phyloP scores from a whole-genome alignment of 1,284 basidiomycete genomes.

The Vanrija humicola region DNA sequence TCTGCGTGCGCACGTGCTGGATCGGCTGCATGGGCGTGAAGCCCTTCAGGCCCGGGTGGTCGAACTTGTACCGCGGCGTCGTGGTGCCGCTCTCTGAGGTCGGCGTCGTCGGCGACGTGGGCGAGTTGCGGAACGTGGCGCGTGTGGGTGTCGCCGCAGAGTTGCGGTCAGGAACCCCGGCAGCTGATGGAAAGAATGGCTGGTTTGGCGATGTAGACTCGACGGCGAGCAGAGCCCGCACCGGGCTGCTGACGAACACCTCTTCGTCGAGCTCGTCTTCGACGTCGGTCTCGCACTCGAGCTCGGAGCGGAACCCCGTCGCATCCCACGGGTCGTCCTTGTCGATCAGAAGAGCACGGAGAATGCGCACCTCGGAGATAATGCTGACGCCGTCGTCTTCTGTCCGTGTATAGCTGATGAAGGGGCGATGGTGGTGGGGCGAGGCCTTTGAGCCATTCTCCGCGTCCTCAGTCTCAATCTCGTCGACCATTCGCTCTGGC shows the following conservation, averaged over 20 bases:
- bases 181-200: no score
- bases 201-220: background rate
- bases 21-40: background rate
- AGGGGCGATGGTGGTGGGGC: slow-evolving; percentile 25
- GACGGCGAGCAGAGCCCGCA: background rate
- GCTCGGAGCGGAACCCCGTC: slow-evolving; percentile 29
- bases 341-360: slow-evolving; percentile 28
- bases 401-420: slow-evolving; percentile 41
- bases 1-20: background rate
- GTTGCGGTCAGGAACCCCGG: no score
- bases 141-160: background rate
- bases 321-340: slow-evolving; percentile 18
- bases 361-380: slow-evolving; percentile 34
- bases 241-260: background rate
- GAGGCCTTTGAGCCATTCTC: background rate
- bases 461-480: slow-evolving; percentile 1
- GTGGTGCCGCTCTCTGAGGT: no score
- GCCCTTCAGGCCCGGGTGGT: no score
- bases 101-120: background rate
- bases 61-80: no score
- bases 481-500: slow-evolving; percentile 25
- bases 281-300: slow-evolving; percentile 15
- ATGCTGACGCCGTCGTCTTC: slow-evolving; percentile 35
- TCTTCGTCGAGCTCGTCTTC: slow-evolving; percentile 12
- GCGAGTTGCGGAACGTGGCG: background rate